phyloP scores from a whole-genome alignment of 768 basidiomycete genomes.

The Lanmaoa pseudosensibilis region DNA sequence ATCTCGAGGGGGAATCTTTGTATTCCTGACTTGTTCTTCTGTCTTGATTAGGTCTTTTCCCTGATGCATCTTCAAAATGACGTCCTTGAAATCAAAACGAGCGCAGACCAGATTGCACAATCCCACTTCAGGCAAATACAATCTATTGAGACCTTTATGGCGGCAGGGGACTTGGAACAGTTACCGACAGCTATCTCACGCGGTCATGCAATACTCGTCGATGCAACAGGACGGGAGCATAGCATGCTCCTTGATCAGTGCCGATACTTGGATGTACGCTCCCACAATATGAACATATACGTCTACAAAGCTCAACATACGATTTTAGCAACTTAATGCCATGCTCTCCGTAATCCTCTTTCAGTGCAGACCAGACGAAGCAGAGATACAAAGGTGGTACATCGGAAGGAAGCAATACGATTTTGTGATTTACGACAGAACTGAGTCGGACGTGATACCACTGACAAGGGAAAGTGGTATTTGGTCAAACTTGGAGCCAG shows the following conservation, averaged over 20 bases:
- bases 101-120: not conserved
- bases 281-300: not conserved
- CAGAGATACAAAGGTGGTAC: slow-evolving; percentile 1
- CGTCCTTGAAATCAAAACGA: not conserved
- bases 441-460: not conserved
- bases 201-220: not conserved
- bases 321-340: not conserved
- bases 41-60: not conserved
- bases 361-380: not conserved
- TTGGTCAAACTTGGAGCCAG: not conserved
- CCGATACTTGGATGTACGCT: not conserved
- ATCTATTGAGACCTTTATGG: not conserved
- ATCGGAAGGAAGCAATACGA: not conserved
- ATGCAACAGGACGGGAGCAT: slow-evolving; percentile 3
- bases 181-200: not conserved
- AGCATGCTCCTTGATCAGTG: slow-evolving; percentile 3
- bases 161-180: not conserved
- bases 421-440: not conserved
- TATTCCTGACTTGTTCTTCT: not conserved
- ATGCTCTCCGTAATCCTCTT: not conserved
- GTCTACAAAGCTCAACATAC: not conserved
- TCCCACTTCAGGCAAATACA: not conserved
- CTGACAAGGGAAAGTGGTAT: not conserved
- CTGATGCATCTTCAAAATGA: not conserved
- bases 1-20: not conserved